These are phyloP conservation scores for Fusarium sp. DNA, from an alignment of 2,329 filamentous ascomycete genomes.

Conservation along the genomic window DNA sequence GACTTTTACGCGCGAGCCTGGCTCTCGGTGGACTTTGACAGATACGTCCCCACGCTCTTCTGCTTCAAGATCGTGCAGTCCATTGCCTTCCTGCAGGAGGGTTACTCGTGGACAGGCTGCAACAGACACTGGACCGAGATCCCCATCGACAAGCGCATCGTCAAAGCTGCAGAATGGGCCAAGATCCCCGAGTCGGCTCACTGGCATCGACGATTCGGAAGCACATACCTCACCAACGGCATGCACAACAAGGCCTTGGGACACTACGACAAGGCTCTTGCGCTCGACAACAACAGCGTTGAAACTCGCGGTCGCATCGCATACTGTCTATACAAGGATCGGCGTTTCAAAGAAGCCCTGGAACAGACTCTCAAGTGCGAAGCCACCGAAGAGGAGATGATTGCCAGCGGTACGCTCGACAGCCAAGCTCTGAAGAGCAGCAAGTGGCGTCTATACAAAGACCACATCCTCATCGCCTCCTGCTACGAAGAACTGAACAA, in stretches of 20 bases:
- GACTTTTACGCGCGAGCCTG: constrained; percentile 52
- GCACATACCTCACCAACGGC: constrained; percentile 51
- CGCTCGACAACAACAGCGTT: constrained; percentile 50
- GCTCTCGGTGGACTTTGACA: constrained; percentile 48
- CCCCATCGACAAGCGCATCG: constrained; percentile 48
- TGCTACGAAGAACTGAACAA: constrained; percentile 49
- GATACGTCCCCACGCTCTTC: constrained; percentile 52
- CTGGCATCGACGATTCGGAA: constrained; percentile 53
- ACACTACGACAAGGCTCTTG: constrained; percentile 51
- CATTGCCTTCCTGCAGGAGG: constrained; percentile 52
- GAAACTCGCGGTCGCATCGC: constrained; percentile 54
- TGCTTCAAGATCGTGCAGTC: constrained; percentile 57
- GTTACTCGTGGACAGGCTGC: constrained; percentile 50
- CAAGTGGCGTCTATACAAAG: constrained; percentile 54
- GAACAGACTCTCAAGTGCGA: constrained; percentile 51
- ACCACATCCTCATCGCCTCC: constrained; percentile 51
- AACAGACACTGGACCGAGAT: constrained; percentile 51
- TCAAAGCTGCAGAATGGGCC: constrained; percentile 51
- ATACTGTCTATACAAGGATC: constrained; percentile 51
- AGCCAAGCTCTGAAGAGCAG: constrained; percentile 41
- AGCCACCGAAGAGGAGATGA: constrained; percentile 46
- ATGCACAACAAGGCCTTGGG: constrained; percentile 49
- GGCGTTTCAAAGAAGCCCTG: constrained; percentile 49
- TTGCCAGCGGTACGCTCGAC: constrained; percentile 41
- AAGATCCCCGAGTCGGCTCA: constrained; percentile 48